Evolutionary conservation across 2,329 filamentous ascomycete genomes (phyloP), one percentile per base, ranked within the genome.

Genomic region (Dothistroma pini): DNA sequence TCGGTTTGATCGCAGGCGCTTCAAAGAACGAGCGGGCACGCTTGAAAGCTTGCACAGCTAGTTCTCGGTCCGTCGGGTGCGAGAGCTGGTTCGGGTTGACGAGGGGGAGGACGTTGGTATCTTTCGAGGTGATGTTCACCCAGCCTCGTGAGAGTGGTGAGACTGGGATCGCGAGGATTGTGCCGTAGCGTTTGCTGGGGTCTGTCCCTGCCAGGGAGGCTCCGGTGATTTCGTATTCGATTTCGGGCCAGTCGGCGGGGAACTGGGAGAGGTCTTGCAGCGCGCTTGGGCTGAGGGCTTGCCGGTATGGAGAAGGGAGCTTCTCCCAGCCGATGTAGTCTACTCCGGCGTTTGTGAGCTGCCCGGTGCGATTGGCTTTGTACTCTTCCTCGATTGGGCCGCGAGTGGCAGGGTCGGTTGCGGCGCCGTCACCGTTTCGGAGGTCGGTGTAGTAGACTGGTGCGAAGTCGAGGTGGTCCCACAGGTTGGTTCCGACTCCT

Each of bases 81-180:
- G 69, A 72, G 1, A 77, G 66, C 72, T 73, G 76, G 52, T 70
- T 70, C 1, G 73, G 72, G 34, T 75, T 66, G 38, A 77, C 67
- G 7, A 69, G 49, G 0, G 76, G 76, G 0, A 63, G 59, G 47
- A 52, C 58, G 12, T 35, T 19, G 21, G 61, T 60, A 44, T 50
- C 35, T 3, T 32, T 49, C 8, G 51, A 56, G 4, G 54, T 60
- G 34, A 63, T 60, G 21, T 54, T 63, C 7, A 63, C 61, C 11
- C 52, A 56, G 19, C 61, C 61, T 11, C 57, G 53, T 9, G 57
- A 60, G 3, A 63, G 51, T 14, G 58, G 58, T 16, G 58, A 41
- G 11, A 60, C 54, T 9, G 58, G 57, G 29, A 59, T 52, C 9
- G 52, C 12, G 0, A 70, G 53, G 35, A 75, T 71, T 4, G 71